phyloP scores from a whole-genome alignment of 176 grass and related monocot species.

The Bothriochloa decipiens region DNA sequence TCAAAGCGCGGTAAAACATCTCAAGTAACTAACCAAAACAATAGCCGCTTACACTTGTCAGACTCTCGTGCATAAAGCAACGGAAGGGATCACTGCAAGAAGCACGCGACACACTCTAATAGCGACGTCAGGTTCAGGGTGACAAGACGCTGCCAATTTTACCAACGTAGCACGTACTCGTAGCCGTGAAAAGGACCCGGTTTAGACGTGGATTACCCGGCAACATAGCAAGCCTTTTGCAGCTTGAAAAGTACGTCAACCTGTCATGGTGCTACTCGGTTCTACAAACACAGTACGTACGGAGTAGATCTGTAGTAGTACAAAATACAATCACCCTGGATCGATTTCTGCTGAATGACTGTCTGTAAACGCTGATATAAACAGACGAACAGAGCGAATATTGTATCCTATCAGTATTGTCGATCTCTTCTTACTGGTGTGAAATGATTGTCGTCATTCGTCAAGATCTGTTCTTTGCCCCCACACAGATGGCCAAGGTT shows the following conservation, averaged over 20 bases:
- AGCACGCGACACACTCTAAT: background rate
- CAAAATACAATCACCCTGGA: too few species aligned
- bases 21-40: background rate
- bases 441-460: background rate
- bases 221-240: background rate
- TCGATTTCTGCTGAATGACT: too few species aligned
- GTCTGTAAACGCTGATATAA: too few species aligned
- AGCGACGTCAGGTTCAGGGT: conserved; percentile 2
- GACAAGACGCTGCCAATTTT: conserved; percentile 37
- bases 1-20: too few species aligned
- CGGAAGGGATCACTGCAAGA: background rate
- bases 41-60: background rate
- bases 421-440: background rate
- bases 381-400: too few species aligned
- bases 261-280: too few species aligned
- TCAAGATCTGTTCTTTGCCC: background rate
- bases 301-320: too few species aligned
- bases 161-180: conserved; percentile 11
- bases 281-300: too few species aligned
- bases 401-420: background rate
- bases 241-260: background rate
- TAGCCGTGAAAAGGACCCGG: background rate
- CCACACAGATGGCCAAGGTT: background rate
- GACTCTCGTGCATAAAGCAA: background rate
- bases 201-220: conserved; percentile 24